These are phyloP conservation scores for Polytrichum formosum DNA, from an alignment of 225 moss, liverwort and hornwort species.

Conservation along the genomic window DNA sequence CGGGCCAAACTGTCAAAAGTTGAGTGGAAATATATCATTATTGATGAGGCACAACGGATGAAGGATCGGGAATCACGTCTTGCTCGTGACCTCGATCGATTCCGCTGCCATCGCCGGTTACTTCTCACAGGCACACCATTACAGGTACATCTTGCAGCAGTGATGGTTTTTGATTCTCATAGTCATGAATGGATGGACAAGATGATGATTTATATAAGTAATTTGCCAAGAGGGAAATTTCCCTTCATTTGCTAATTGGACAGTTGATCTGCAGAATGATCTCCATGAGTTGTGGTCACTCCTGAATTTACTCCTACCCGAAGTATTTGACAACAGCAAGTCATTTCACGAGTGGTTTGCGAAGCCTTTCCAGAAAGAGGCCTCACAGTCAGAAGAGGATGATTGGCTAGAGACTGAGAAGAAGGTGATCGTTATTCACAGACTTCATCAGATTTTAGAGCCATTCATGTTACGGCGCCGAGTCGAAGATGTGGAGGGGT, in stretches of 20 bases:
- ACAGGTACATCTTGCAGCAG: conserved; percentile 43
- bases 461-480: conserved; percentile 98
- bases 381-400: conserved; percentile 82
- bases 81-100: conserved; percentile 95
- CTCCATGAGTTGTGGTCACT: conserved; percentile 98
- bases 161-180: too few relatives aligned
- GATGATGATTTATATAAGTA: too few relatives aligned
- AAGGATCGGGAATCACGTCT: conserved; percentile 99
- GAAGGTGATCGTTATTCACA: conserved; percentile 96
- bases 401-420: conserved; percentile 99
- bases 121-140: conserved; percentile 96
- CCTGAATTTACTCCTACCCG: conserved; percentile 90
- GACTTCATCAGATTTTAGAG: conserved; percentile 95
- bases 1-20: conserved; percentile 93
- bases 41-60: conserved; percentile 99
- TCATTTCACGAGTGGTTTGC: conserved; percentile 99
- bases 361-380: conserved; percentile 94
- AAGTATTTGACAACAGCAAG: conserved; percentile 96
- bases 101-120: conserved; percentile 91
- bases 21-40: conserved; percentile 98
- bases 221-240: too few relatives aligned
- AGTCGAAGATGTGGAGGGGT: conserved; percentile 99
- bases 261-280: conserved; percentile 63
- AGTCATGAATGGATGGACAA: too few relatives aligned
- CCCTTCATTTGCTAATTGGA: too few relatives aligned